Conservation (phyloP, 2,329 filamentous ascomycete genomes). For the Diplodia intermedia region DNA sequence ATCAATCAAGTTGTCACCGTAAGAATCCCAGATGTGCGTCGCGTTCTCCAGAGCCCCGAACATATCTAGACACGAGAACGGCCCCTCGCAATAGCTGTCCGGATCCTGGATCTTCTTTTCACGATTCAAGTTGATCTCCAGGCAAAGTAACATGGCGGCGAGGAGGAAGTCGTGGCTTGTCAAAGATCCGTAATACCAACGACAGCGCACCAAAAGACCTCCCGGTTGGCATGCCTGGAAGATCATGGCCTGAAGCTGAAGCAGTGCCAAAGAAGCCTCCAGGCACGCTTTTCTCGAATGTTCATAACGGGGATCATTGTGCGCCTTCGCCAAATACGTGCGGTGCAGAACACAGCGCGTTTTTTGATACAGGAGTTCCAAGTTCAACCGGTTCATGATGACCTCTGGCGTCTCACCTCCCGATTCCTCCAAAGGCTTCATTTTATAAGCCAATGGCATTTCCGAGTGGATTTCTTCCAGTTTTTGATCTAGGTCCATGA, state of each 20-base stretch:
- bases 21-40: slow-evolving; percentile 29
- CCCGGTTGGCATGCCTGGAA: slow-evolving; percentile 56
- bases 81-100: slow-evolving; percentile 5
- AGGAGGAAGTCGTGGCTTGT: slow-evolving; percentile 58
- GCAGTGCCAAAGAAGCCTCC: slow-evolving; percentile 56
- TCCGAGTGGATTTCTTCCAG: slow-evolving; percentile 45
- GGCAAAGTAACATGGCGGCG: slow-evolving; percentile 57
- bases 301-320: slow-evolving; percentile 44
- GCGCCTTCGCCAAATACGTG: slow-evolving; percentile 55
- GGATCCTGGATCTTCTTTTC: slow-evolving; percentile 11
- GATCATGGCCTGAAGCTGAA: slow-evolving; percentile 59
- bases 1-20: slow-evolving; percentile 29
- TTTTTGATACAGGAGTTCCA: slow-evolving; percentile 61
- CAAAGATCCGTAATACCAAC: slow-evolving; percentile 56
- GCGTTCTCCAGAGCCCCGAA: slow-evolving; percentile 26
- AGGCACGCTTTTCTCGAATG: slow-evolving; percentile 57
- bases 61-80: slow-evolving; percentile 16
- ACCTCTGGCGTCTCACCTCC: slow-evolving; percentile 58
- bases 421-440: slow-evolving; percentile 50
- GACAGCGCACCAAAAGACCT: slow-evolving; percentile 52
- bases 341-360: slow-evolving; percentile 62
- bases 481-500: slow-evolving; percentile 48
- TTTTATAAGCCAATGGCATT: slow-evolving; percentile 48
- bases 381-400: slow-evolving; percentile 60
- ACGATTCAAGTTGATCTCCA: slow-evolving; percentile 48